Evolutionary conservation across 2,329 filamentous ascomycete species (phyloP).

Genomic region (Berkeleyomyces basicola): DNA sequence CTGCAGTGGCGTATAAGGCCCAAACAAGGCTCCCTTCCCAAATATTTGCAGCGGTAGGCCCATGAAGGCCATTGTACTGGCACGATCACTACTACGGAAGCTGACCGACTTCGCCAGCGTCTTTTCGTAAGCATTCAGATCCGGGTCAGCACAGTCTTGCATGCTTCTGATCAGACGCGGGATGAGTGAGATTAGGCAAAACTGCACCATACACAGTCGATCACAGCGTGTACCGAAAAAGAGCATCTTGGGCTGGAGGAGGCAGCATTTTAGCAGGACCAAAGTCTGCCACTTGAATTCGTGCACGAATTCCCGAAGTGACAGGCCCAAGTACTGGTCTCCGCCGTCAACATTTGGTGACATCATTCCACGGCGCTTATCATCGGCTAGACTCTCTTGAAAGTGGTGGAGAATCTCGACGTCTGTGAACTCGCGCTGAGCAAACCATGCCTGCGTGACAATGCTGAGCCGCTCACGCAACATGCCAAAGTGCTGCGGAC

Average conservation of each 20-base stretch:
- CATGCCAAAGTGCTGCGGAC: slow-evolving; percentile 77
- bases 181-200: slow-evolving; percentile 87
- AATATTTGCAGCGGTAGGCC: slow-evolving; percentile 89
- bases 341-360: slow-evolving; percentile 56
- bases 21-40: slow-evolving; percentile 87
- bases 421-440: slow-evolving; percentile 81
- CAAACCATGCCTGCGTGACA: slow-evolving; percentile 92
- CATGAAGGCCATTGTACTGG: slow-evolving; percentile 83
- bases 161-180: slow-evolving; percentile 79
- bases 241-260: slow-evolving; percentile 97
- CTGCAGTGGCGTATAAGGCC: slow-evolving; percentile 90
- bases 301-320: slow-evolving; percentile 76
- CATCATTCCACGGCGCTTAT: slow-evolving; percentile 39
- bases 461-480: slow-evolving; percentile 77
- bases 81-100: slow-evolving; percentile 78
- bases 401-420: slow-evolving; percentile 80
- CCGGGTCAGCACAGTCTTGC: slow-evolving; percentile 92
- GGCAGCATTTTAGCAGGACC: slow-evolving; percentile 80
- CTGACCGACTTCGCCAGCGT: slow-evolving; percentile 62
- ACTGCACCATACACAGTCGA: slow-evolving; percentile 93
- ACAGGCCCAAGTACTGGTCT: slow-evolving; percentile 79
- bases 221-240: slow-evolving; percentile 98
- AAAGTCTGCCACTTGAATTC: slow-evolving; percentile 92
- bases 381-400: slow-evolving; percentile 67
- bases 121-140: slow-evolving; percentile 68